Conservation (phyloP, 371 early-diverging fungal genomes). For the Cokeromyces recurvatus region DNA sequence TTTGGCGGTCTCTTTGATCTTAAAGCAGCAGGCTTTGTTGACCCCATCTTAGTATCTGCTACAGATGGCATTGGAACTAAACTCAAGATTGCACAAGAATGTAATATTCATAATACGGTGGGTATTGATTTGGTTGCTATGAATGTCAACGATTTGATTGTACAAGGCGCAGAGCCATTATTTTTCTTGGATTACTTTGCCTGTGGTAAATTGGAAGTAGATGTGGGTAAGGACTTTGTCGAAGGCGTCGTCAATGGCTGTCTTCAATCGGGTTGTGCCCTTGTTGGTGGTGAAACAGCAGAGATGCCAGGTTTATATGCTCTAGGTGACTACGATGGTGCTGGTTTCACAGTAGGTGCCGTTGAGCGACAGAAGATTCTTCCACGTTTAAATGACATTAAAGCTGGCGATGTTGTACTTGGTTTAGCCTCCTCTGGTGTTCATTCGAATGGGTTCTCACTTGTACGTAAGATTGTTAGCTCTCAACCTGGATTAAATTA, state of each 20-base stretch:
- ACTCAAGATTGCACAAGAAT: constrained; percentile 89
- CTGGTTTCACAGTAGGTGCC: constrained; percentile 98
- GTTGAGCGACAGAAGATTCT: constrained; percentile 85
- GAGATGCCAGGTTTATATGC: constrained; percentile 97
- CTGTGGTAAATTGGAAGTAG: constrained; percentile 88
- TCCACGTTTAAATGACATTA: constrained; percentile 76
- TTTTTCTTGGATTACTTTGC: constrained; percentile 98
- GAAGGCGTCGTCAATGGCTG: constrained; percentile 95
- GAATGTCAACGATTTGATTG: constrained; percentile 97
- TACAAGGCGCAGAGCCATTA: constrained; percentile 98
- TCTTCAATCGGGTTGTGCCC: constrained; percentile 85
- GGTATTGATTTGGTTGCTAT: constrained; percentile 97
- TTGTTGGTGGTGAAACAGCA: constrained; percentile 98
- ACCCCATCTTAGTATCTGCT: constrained; percentile 91
- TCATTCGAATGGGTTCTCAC: constrained; percentile 96
- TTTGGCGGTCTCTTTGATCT: constrained; percentile 97
- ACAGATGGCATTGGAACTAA: constrained; percentile 99
- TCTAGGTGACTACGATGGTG: constrained; percentile 88
- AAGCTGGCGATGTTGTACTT: constrained; percentile 79
- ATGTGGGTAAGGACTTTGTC: constrained; percentile 87
- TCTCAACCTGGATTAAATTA: constrained; percentile 68
- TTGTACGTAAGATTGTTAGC: constrained; percentile 88
- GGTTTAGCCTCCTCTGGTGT: constrained; percentile 93
- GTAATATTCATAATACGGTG: constrained; percentile 85
- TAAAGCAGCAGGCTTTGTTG: constrained; percentile 84